Percentiles rank a stretch among this genome's conserved stretches.
Conservation (phyloP, 495 filamentous ascomycete genomes). For the Tirmania nivea region DNA sequence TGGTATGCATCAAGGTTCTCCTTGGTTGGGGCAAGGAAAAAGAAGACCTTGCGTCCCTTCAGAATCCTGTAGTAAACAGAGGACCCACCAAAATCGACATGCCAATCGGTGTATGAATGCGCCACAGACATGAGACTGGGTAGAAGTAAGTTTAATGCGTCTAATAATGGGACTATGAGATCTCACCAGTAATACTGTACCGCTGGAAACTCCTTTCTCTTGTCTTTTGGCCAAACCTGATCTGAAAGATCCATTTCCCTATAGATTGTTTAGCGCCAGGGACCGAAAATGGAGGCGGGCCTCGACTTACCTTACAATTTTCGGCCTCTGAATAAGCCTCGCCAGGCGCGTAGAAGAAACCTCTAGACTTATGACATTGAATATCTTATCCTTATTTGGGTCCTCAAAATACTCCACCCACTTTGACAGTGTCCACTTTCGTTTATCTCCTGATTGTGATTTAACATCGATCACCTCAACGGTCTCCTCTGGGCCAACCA, state of each 20-base stretch:
- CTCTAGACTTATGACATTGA: slow-evolving; percentile 59
- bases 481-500: slow-evolving; percentile 42
- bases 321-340: slow-evolving; percentile 41
- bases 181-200: slow-evolving; percentile 14
- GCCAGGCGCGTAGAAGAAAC: slow-evolving; percentile 48
- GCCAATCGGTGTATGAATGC: slow-evolving; percentile 61
- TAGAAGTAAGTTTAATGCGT: background rate
- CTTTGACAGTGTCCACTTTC: slow-evolving; percentile 47
- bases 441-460: slow-evolving; percentile 42
- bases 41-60: slow-evolving; percentile 55
- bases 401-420: slow-evolving; percentile 62
- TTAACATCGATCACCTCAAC: slow-evolving; percentile 62
- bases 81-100: slow-evolving; percentile 62
- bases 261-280: slow-evolving; percentile 15
- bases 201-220: slow-evolving; percentile 29
- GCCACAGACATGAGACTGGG: slow-evolving; percentile 53
- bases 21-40: slow-evolving; percentile 56
- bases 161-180: background rate
- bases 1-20: slow-evolving; percentile 58
- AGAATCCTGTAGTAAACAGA: slow-evolving; percentile 62
- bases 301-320: slow-evolving; percentile 37
- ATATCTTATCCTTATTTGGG: slow-evolving; percentile 37
- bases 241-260: slow-evolving; percentile 38
- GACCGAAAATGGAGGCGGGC: background rate
- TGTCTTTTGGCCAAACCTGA: slow-evolving; percentile 45